Percentiles rank a stretch among this genome's conserved stretches.
Evolutionary conservation across 116 monocot species (phyloP).

Genomic region (Zostera marina): DNA sequence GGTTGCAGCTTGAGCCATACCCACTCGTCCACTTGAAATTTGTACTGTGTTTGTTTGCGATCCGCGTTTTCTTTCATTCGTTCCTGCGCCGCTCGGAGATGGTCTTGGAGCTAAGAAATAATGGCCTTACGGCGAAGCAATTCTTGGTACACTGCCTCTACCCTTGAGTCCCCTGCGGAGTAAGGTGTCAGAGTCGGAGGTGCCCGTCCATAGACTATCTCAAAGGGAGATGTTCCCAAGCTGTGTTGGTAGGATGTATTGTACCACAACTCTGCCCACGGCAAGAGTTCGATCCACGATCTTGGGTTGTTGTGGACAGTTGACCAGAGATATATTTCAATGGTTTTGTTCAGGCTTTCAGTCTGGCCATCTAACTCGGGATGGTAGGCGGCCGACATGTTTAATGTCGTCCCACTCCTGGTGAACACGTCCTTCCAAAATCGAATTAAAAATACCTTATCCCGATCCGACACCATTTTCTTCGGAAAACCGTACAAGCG

Average conservation of each 20-base stretch:
- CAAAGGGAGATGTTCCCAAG: no score
- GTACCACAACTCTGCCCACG: slow-evolving; percentile 8
- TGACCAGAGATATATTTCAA: neutral
- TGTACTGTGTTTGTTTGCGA: neutral
- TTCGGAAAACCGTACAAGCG: neutral
- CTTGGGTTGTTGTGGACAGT: neutral
- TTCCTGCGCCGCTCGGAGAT: neutral
- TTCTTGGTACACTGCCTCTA: neutral
- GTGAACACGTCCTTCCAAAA: slow-evolving; percentile 1
- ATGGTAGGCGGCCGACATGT: neutral
- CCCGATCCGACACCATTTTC: neutral
- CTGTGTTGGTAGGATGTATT: neutral
- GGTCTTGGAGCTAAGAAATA: neutral
- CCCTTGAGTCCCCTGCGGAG: neutral
- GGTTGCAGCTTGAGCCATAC: no score
- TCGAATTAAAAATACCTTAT: neutral
- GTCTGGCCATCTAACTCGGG: neutral
- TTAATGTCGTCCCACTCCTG: neutral
- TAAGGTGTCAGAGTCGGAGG: neutral
- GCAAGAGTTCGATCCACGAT: neutral
- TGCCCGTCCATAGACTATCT: no score
- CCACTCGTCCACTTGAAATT: no score
- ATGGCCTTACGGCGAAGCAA: neutral
- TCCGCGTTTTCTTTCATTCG: neutral
- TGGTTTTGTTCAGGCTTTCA: neutral